Percentiles rank a stretch among this genome's conserved stretches.
These are phyloP conservation scores for Zygnema cylindricum DNA, from an alignment of 139 green algal species.

Conservation along the genomic window DNA sequence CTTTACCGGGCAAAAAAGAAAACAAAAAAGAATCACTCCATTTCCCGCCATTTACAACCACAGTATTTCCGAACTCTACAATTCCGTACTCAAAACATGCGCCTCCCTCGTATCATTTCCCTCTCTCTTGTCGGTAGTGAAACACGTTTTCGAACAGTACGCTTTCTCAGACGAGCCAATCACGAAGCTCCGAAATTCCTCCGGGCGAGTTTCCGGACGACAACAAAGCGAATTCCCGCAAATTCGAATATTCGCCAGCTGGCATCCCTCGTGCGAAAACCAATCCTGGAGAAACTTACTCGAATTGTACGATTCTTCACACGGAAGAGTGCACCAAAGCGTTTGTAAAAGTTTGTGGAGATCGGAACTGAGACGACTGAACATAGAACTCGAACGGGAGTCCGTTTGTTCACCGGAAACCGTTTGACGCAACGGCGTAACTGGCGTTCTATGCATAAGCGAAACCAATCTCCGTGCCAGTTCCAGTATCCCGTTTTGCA, in stretches of 20 bases:
- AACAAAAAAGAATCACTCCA: no score
- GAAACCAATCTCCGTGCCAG: neutral
- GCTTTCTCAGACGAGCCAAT: constrained; percentile 25
- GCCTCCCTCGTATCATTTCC: no score
- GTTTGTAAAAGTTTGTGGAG: constrained; percentile 12
- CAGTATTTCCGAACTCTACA: no score
- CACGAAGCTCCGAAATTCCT: constrained; percentile 56
- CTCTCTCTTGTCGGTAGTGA: constrained; percentile 11
- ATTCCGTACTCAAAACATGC: no score
- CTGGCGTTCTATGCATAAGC: no score
- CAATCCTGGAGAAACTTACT: constrained; percentile 45
- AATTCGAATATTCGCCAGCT: neutral
- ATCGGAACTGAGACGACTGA: no score
- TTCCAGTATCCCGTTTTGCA: neutral
- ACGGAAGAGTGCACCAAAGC: constrained; percentile 14
- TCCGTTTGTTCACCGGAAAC: no score
- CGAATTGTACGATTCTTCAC: neutral
- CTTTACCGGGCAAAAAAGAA: no score
- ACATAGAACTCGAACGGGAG: no score
- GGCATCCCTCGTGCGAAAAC: neutral
- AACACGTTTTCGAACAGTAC: constrained; percentile 44
- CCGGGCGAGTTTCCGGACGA: constrained; percentile 44
- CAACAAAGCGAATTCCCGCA: constrained; percentile 53
- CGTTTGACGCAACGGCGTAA: no score
- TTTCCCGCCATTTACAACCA: no score